Percentiles rank a stretch among this genome's conserved stretches.
phyloP scores from a whole-genome alignment of 2,329 filamentous ascomycete genomes.

The Colletotrichum falcatum region DNA sequence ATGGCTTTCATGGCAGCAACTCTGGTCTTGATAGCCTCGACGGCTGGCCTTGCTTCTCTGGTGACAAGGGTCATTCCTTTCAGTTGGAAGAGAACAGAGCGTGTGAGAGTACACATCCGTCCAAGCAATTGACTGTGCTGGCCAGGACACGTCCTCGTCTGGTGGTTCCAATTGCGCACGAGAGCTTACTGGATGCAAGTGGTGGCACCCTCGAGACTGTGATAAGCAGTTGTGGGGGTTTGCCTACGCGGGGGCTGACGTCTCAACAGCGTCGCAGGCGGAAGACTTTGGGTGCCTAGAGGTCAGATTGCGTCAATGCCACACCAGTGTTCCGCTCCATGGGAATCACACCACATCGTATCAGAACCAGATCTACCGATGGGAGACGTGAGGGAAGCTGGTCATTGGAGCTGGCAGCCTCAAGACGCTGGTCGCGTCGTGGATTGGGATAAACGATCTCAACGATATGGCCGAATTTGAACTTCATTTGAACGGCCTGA shows the following conservation, averaged over 20 bases:
- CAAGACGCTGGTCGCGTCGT: constrained; percentile 61
- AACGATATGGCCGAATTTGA: constrained; percentile 51
- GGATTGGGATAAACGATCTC: constrained; percentile 70
- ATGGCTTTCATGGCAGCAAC: not conserved
- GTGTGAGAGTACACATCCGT: constrained; percentile 60
- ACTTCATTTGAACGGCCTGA: not conserved
- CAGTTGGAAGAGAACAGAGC: constrained; percentile 43
- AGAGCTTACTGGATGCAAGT: constrained; percentile 61
- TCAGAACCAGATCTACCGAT: constrained; percentile 63
- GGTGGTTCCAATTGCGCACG: constrained; percentile 68
- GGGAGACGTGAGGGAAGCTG: constrained; percentile 50
- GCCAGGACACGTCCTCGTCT: constrained; percentile 63
- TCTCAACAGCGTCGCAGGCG: constrained; percentile 28
- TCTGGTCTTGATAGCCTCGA: not conserved
- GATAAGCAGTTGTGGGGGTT: constrained; percentile 66
- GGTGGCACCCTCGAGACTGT: constrained; percentile 58
- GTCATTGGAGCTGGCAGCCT: constrained; percentile 45
- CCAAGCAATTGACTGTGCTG: constrained; percentile 64
- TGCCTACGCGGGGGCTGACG: constrained; percentile 65
- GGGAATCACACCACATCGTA: constrained; percentile 59
- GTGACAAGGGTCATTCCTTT: constrained; percentile 3
- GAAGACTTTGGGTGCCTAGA: fast-evolving
- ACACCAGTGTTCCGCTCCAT: constrained; percentile 58
- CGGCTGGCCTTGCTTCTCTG: not conserved
- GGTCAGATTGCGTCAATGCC: not conserved